Conservation (phyloP, 257 asterid species). For the Nicotiana undulata region DNA sequence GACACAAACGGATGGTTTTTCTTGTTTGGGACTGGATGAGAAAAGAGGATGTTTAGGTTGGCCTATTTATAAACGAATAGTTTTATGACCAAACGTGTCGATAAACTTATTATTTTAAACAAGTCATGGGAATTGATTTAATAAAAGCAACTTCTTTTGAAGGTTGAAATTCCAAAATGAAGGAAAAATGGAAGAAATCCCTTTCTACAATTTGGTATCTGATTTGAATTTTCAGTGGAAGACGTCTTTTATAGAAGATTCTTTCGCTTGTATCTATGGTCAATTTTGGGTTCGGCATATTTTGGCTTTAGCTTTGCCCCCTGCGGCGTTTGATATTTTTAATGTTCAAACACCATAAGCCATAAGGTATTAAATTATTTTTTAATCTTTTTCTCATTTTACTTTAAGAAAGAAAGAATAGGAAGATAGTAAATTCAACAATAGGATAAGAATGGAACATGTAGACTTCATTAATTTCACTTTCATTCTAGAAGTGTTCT, state of each 20-base stretch:
- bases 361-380: background rate
- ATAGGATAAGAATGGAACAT: background rate
- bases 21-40: conserved; percentile 2
- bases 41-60: background rate
- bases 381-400: background rate
- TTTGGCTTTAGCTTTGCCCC: background rate
- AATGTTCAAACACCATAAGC: background rate
- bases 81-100: background rate
- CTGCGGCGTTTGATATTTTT: background rate
- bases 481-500: background rate
- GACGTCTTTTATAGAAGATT: background rate
- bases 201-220: background rate
- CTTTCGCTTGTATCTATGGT: background rate
- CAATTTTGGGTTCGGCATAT: background rate
- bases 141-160: background rate
- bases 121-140: background rate
- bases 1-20: too few species aligned
- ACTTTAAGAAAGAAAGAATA: background rate
- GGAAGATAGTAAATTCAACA: background rate
- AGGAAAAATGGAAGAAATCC: background rate
- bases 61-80: background rate
- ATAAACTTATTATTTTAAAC: background rate
- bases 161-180: background rate
- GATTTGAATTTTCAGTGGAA: background rate
- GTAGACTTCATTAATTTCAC: background rate